Evolutionary conservation across 2,329 filamentous ascomycete species (phyloP).

Genomic region (Colletotrichum sp.): DNA sequence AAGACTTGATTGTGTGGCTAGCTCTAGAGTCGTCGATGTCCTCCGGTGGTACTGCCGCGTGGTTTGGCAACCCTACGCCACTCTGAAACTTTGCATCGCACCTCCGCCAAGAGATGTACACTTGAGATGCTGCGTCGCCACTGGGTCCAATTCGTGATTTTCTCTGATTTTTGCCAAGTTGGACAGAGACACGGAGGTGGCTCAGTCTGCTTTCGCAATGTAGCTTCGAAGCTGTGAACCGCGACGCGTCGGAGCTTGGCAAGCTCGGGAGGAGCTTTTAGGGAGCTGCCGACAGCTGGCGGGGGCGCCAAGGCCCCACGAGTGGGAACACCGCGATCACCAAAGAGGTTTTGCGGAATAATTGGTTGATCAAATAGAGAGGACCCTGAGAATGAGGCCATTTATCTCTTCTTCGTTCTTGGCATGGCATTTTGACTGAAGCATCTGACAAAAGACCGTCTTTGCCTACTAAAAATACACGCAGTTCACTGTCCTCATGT

Average conservation of each 20-base stretch:
- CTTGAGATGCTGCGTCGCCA: background rate
- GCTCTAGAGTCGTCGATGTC: background rate
- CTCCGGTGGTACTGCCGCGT: background rate
- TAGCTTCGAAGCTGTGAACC: background rate
- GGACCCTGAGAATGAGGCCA: background rate
- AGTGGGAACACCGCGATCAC: background rate
- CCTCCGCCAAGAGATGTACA: background rate
- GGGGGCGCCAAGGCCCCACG: background rate
- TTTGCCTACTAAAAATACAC: background rate
- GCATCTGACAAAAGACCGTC: background rate
- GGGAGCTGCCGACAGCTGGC: background rate
- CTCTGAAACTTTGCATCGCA: background rate
- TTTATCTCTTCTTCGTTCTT: background rate
- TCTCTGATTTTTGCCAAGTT: background rate
- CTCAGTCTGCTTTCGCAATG: background rate
- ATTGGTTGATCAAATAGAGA: background rate
- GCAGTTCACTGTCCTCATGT: background rate
- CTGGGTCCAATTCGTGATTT: background rate
- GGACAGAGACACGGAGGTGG: background rate
- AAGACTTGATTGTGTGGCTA: background rate
- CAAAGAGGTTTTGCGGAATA: background rate
- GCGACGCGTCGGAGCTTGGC: background rate
- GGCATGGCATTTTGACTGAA: background rate
- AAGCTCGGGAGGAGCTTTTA: background rate
- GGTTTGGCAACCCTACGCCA: background rate